Base-by-base conservation (phyloP, 2,329 filamentous ascomycete species). In the Didymellaceae sp. region DNA sequence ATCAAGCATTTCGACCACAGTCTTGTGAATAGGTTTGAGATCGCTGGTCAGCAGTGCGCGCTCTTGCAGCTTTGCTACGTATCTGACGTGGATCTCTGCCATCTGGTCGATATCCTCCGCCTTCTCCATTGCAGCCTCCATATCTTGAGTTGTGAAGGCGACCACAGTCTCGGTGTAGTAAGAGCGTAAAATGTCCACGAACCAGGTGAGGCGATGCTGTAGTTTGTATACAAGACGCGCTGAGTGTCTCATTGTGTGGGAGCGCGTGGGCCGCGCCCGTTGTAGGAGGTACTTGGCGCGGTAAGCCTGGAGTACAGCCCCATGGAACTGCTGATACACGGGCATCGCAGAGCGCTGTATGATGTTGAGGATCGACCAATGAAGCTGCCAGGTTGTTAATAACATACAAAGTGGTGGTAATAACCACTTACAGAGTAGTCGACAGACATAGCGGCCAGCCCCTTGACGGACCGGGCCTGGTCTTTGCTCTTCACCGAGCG, bases 41-140 rank as follows among this genome's bases (percentile, higher is more conserved):
- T 86, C 87, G 13, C 79, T 75, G 0, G 87, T 85, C 0, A 95
- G 80, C 18, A 94, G 82, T 8, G 88, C 84, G 57, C 90, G 86
- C 24, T 85, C 82, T 47, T 86, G 77, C 9, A 94, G 75, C 2
- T 80, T 80, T 34, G 78, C 79, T 34, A 88, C 75, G 62, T 88
- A 93, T 0, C 72, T 68, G 4, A 82, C 74, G 67, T 96, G 91
- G 1, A 86, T 80, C 1, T 74, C 74, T 20, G 91, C 86, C 89
- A 97, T 95, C 20, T 82, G 82, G 66, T 97, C 91, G 8, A 97
- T 84, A 59, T 93, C 90, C 20, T 81, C 78, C 0, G 90, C 85
- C 5, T 76, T 74, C 11, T 74, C 72, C 42, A 97, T 79, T 0
- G 80, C 76, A 2, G 72, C 68, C 5, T 76, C 75, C 76, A 97